Conservation (phyloP, 129 eudicot genomes). For the Gnaphalium uliginosum region DNA sequence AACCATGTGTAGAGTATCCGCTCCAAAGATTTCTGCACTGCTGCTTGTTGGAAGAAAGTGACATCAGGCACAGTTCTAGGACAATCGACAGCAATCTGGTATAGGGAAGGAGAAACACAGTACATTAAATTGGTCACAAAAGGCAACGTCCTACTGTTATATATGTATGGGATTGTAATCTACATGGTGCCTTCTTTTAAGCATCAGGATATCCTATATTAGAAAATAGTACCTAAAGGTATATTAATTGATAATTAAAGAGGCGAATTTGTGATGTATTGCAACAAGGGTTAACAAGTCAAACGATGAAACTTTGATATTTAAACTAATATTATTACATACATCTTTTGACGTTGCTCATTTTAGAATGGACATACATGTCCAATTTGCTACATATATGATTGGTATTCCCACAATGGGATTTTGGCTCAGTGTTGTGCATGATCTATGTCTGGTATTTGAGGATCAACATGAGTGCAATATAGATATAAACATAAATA, state of each 20-base stretch:
- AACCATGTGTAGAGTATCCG: slow-evolving; percentile 95
- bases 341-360: background rate
- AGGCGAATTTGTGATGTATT: no score
- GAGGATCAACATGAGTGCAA: no score
- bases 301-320: background rate
- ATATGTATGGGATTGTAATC: background rate
- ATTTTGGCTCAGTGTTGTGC: background rate
- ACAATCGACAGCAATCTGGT: slow-evolving; percentile 94
- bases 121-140: slow-evolving; percentile 14
- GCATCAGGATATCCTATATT: no score
- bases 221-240: background rate
- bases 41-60: slow-evolving; percentile 84
- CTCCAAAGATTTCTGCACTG: slow-evolving; percentile 91
- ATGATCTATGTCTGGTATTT: background rate
- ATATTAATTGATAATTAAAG: background rate
- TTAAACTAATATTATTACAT: background rate
- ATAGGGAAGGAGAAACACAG: slow-evolving; percentile 10
- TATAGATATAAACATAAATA: background rate
- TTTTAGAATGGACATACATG: background rate
- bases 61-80: slow-evolving; percentile 98
- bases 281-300: slow-evolving; percentile 5
- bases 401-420: background rate
- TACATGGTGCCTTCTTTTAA: background rate
- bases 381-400: background rate
- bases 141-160: background rate